These are phyloP conservation scores for Cyathus striatus DNA, from an alignment of 768 basidiomycete genomes.

Conservation along the genomic window DNA sequence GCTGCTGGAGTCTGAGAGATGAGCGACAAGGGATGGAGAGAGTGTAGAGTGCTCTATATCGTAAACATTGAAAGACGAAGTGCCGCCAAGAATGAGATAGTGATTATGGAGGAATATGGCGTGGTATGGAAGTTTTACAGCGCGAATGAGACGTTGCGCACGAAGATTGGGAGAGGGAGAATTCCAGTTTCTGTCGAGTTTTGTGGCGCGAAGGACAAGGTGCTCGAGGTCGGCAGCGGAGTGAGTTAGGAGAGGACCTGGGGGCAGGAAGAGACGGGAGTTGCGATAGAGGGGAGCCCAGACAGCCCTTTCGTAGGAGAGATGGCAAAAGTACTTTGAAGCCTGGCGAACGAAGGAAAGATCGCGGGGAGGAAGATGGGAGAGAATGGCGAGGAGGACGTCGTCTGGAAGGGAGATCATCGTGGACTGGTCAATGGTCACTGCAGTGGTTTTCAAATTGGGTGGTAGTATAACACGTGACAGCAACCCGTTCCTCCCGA, in stretches of 20 bases:
- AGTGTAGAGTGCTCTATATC: too few species aligned
- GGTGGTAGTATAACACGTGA: constrained; percentile 7
- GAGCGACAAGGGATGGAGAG: too few species aligned
- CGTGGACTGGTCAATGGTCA: not conserved
- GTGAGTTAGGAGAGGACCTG: not conserved
- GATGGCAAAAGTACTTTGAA: not conserved
- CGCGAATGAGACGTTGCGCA: not conserved
- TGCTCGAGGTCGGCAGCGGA: not conserved
- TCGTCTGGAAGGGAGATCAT: not conserved
- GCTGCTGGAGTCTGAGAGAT: too few species aligned
- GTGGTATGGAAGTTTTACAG: not conserved
- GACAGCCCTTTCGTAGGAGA: not conserved
- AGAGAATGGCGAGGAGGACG: not conserved
- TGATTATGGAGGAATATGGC: not conserved
- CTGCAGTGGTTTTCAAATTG: too few species aligned
- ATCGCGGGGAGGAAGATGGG: not conserved
- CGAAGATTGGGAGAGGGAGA: not conserved
- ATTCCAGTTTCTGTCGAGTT: not conserved
- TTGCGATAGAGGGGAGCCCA: not conserved
- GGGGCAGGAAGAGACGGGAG: not conserved
- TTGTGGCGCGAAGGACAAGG: not conserved
- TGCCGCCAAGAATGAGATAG: not conserved
- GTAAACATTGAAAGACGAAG: not conserved
- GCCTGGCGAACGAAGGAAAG: not conserved
- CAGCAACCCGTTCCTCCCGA: constrained; percentile 4